A percentile compares a stretch with the other conserved stretches of the same genome.
phyloP scores from a whole-genome alignment of 371 early-diverging fungal genomes.

The Rhizopus stolonifer region DNA sequence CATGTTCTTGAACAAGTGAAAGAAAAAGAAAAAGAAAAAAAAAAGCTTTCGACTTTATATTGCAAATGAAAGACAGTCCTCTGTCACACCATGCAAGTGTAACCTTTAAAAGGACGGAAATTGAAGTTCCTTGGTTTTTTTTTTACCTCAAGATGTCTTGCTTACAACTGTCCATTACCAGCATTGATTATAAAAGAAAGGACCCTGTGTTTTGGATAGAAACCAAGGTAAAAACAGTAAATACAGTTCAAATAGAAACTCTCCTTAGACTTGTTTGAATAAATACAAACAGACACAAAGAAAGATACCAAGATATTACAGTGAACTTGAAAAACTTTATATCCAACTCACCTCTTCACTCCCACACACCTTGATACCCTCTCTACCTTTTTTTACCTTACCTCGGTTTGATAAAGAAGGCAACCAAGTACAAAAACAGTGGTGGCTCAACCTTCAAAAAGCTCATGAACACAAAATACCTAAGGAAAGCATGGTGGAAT shows the following conservation, averaged over 20 bases:
- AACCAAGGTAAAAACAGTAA: conserved; percentile 22
- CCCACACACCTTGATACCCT: conserved; percentile 40
- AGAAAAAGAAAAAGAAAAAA: too few relatives aligned
- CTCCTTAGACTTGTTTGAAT: conserved; percentile 28
- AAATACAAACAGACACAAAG: conserved; percentile 43
- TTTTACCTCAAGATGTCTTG: too few relatives aligned
- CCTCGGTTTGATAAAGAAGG: conserved; percentile 37
- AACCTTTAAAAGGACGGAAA: too few relatives aligned
- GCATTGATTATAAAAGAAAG: conserved; percentile 45
- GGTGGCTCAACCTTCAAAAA: conserved; percentile 32
- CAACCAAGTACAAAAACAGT: conserved; percentile 24
- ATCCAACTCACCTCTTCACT: conserved; percentile 28
- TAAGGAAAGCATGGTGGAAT: conserved; percentile 13
- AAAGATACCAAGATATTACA: conserved; percentile 44
- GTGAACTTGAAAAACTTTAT: conserved; percentile 39
- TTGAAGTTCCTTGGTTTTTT: too few relatives aligned
- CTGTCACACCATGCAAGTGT: too few relatives aligned
- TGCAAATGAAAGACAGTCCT: too few relatives aligned
- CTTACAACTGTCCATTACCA: conserved; percentile 27
- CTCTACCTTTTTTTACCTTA: conserved; percentile 34
- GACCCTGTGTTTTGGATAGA: conserved; percentile 56
- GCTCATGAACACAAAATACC: conserved; percentile 6
- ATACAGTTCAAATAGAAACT: background rate
- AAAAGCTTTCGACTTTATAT: too few relatives aligned
- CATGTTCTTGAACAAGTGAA: too few relatives aligned